Evolutionary conservation across 2,329 filamentous ascomycete genomes (phyloP).

Genomic region (Curvularia eragrostidis): DNA sequence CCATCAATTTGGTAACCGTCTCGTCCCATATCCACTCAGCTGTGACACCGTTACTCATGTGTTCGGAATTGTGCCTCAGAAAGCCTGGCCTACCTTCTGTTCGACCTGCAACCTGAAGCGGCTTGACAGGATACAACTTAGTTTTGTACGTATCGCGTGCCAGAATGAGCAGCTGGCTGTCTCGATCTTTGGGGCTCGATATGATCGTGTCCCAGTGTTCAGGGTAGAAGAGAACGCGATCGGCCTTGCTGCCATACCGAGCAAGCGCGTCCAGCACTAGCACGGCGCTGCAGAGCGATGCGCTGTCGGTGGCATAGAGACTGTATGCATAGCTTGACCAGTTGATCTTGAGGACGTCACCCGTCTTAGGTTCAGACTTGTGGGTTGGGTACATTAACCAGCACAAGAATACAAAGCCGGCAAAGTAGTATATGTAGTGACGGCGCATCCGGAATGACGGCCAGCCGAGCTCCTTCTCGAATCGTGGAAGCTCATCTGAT

Average conservation of each 20-base stretch:
- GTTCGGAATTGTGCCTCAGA: slow-evolving; percentile 12
- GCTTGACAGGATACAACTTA: slow-evolving; percentile 56
- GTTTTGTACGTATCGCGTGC: slow-evolving; percentile 60
- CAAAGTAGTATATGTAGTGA: slow-evolving; percentile 37
- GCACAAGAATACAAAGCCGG: slow-evolving; percentile 37
- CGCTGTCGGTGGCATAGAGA: slow-evolving; percentile 53
- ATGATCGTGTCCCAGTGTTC: slow-evolving; percentile 48
- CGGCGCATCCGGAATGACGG: slow-evolving; percentile 35
- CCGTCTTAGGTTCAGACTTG: slow-evolving; percentile 10
- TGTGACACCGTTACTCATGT: slow-evolving; percentile 32
- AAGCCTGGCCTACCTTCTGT: slow-evolving; percentile 37
- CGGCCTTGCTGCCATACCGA: slow-evolving; percentile 53
- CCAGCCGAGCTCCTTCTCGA: slow-evolving; percentile 23
- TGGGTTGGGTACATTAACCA: slow-evolving; percentile 37
- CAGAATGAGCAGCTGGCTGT: slow-evolving; percentile 57
- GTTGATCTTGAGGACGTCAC: slow-evolving; percentile 33
- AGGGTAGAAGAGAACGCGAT: slow-evolving; percentile 56
- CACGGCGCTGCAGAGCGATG: slow-evolving; percentile 53
- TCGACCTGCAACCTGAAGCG: slow-evolving; percentile 47
- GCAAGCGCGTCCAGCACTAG: slow-evolving; percentile 55
- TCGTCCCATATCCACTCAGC: slow-evolving; percentile 62
- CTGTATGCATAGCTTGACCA: slow-evolving; percentile 54
- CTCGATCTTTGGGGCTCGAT: slow-evolving; percentile 39
- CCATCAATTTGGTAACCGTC: slow-evolving; percentile 71
- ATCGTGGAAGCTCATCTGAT: slow-evolving; percentile 47